Evolutionary conservation across 495 filamentous ascomycete genomes (phyloP), one percentile per base, ranked within the genome.

Genomic region (Penicillium angulare): DNA sequence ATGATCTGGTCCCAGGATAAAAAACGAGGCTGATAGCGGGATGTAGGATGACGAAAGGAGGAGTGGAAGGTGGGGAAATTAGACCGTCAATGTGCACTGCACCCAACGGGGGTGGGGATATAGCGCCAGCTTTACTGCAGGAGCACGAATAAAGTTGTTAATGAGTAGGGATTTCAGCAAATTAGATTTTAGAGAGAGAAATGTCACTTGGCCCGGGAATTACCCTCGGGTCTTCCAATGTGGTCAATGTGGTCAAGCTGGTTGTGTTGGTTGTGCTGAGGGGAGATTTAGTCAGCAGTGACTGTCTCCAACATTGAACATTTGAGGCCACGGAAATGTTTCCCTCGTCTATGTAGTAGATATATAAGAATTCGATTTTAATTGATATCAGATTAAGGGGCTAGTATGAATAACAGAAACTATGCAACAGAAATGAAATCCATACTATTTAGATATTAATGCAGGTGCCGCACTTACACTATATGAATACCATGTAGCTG

Each of bases 41-140:
- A 53, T 60, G 57, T 47, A 50, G 36, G 57, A 60, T 60, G 58
- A 61, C 58, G 50, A 52, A 57, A 61, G 49, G 47, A 31, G 47
- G 50, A 47, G 41, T 43, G 44, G 23, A 40, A 12, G 20, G 45
- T 16, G 44, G 20, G 20, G 27, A 46, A 23, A 4, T 18, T 8
- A 6, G 9, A 18, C 9, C 20, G 16, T 21, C 43, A 13, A 26
- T 17, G 16, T 29, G 27, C 42, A 27, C 40, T 18, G n/a, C 34
- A 16, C 39, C 39, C 23, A 43, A 29, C 26, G 22, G 36, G 36
- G 36, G 18, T n/a, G 12, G 8, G 15, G 24, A 23, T 10, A 16
- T 39, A 9, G 38, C 38, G 38, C 9, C 24, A 43, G 40, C 3
- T 13, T 7, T 17, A 20, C 18, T 49, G 36, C 38, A 47, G 44